Percentiles rank a stretch among this genome's conserved stretches.
Evolutionary conservation across 331 rosid genomes (phyloP).

Genomic region (Quercus tomentella): DNA sequence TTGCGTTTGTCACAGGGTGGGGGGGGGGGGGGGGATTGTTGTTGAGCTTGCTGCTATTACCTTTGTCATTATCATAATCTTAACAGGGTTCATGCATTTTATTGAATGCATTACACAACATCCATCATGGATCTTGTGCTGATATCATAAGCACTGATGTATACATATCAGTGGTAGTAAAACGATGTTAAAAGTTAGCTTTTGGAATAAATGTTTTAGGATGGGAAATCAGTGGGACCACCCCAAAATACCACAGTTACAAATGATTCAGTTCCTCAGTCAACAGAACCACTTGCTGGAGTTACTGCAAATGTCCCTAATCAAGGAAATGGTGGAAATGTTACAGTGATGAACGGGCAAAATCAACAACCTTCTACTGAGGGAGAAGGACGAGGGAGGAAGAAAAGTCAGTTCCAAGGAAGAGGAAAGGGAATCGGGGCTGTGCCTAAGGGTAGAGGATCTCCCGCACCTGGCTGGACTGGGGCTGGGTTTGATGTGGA

Average conservation of each 20-base stretch:
- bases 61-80: neutral
- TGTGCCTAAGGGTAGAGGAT: slow-evolving; percentile 65
- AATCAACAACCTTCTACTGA: slow-evolving; percentile 50
- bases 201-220: slow-evolving; percentile 41
- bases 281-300: slow-evolving; percentile 45
- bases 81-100: neutral
- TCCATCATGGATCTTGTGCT: neutral
- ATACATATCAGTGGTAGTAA: slow-evolving; percentile 10
- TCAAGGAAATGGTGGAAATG: slow-evolving; percentile 42
- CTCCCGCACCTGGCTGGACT: slow-evolving; percentile 80
- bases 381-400: slow-evolving; percentile 65
- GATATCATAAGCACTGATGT: slow-evolving; percentile 5
- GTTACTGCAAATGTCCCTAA: slow-evolving; percentile 26
- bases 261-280: slow-evolving; percentile 37
- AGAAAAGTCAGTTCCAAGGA: slow-evolving; percentile 61
- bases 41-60: neutral
- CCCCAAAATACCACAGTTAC: slow-evolving; percentile 33
- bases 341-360: slow-evolving; percentile 37
- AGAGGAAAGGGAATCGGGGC: slow-evolving; percentile 90
- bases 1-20: neutral
- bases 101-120: neutral
- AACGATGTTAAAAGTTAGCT: slow-evolving; percentile 13
- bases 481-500: slow-evolving; percentile 94
- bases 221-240: slow-evolving; percentile 38
- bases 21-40: too few species aligned